phyloP scores from a whole-genome alignment of 495 filamentous ascomycete genomes.

The Clavariopsis aquatica region DNA sequence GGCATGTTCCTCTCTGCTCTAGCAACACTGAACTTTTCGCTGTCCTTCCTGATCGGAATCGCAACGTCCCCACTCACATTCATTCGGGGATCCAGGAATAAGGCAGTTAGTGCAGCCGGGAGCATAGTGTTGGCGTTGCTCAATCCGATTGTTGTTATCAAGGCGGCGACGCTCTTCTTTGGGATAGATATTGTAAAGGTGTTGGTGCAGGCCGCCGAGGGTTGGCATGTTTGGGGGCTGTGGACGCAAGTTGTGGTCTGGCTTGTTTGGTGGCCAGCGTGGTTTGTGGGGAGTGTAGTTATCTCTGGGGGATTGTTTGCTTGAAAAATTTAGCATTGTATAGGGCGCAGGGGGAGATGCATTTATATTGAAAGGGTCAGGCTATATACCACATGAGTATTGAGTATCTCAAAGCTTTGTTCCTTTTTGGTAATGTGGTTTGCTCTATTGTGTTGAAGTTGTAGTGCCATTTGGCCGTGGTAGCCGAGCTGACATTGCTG shows the following conservation, averaged over 20 bases:
- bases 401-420: too few species aligned
- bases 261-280: conserved; percentile 98
- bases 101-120: neutral
- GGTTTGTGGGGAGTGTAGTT: conserved; percentile 67
- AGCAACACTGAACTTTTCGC: conserved; percentile 93
- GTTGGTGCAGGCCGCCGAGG: conserved; percentile 76
- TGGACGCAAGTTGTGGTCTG: conserved; percentile 90
- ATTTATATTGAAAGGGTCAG: too few species aligned
- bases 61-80: conserved; percentile 76
- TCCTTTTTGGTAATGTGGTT: neutral
- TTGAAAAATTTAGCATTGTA: neutral
- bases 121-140: conserved; percentile 51
- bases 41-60: conserved; percentile 82
- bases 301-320: conserved; percentile 39
- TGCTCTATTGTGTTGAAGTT: conserved; percentile 4
- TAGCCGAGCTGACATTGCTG: neutral
- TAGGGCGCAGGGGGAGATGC: too few species aligned
- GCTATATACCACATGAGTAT: neutral
- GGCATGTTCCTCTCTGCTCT: conserved; percentile 90
- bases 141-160: conserved; percentile 65
- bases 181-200: conserved; percentile 56
- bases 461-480: neutral
- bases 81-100: conserved; percentile 43
- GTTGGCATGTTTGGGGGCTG: conserved; percentile 88
- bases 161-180: conserved; percentile 50